These are phyloP conservation scores for Metarhizium guizhouense DNA, from an alignment of 2,329 filamentous ascomycete genomes.

Conservation along the genomic window DNA sequence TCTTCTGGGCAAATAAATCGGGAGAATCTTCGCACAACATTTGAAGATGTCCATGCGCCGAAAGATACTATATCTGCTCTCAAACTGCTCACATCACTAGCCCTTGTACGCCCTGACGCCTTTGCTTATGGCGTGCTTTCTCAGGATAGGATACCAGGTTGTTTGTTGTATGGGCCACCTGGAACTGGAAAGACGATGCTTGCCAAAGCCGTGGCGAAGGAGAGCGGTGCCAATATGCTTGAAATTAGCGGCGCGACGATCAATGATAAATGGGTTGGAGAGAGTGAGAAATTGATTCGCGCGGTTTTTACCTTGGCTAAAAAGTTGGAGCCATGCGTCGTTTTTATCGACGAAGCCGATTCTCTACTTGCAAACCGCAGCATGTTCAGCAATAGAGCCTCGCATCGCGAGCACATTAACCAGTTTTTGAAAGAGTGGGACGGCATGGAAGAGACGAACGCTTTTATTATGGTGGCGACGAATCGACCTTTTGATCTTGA, in stretches of 20 bases:
- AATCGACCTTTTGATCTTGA: conserved; percentile 94
- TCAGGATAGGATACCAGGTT: conserved; percentile 81
- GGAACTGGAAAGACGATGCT: conserved; percentile 68
- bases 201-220: conserved; percentile 60
- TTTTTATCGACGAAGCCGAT: conserved; percentile 97
- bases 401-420: conserved; percentile 85
- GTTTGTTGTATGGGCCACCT: conserved; percentile 80
- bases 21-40: conserved; percentile 75
- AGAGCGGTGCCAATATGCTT: conserved; percentile 63
- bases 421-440: conserved; percentile 98
- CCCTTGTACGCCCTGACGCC: conserved; percentile 81
- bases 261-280: conserved; percentile 93
- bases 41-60: conserved; percentile 77
- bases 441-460: conserved; percentile 69
- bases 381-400: conserved; percentile 54
- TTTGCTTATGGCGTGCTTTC: conserved; percentile 92
- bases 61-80: conserved; percentile 77
- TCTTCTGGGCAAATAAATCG: conserved; percentile 75
- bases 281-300: conserved; percentile 91
- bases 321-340: conserved; percentile 83
- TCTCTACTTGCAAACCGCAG: conserved; percentile 76
- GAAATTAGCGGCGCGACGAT: conserved; percentile 87
- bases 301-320: conserved; percentile 87
- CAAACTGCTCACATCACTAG: conserved; percentile 80
- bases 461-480: conserved; percentile 97